Percentiles rank a stretch among this genome's conserved stretches.
phyloP scores from a whole-genome alignment of 495 filamentous ascomycete species.

The Aspergillus avenaceus region DNA sequence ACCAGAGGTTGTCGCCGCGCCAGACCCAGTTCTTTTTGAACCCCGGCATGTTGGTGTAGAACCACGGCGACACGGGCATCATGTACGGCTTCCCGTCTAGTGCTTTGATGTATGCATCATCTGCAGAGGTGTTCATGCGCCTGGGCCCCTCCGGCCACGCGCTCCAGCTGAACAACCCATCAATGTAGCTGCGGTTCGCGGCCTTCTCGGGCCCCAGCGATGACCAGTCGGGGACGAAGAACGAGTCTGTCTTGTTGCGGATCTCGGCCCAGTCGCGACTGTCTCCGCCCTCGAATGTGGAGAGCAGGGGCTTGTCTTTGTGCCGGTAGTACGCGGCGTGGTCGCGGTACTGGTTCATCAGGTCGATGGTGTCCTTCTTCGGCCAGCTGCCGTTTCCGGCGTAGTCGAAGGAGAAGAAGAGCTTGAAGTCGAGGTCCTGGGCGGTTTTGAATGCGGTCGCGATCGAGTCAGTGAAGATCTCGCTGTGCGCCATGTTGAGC shows the following conservation, averaged over 20 bases:
- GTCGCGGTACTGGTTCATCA: constrained; percentile 51
- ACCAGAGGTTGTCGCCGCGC: constrained; percentile 64
- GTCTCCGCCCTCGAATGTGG: constrained; percentile 61
- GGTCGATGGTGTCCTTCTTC: constrained; percentile 42
- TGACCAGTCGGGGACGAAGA: constrained; percentile 62
- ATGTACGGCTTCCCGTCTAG: constrained; percentile 57
- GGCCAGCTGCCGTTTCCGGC: constrained; percentile 51
- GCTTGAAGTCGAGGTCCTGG: constrained; percentile 44
- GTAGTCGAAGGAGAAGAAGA: constrained; percentile 70
- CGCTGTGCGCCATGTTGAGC: constrained; percentile 56
- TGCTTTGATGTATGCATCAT: constrained; percentile 51
- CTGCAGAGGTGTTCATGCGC: constrained; percentile 46
- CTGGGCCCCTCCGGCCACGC: constrained; percentile 60
- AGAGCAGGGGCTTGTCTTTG: constrained; percentile 54
- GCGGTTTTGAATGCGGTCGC: constrained; percentile 49
- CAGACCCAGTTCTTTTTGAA: constrained; percentile 69
- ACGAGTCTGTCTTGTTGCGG: constrained; percentile 38
- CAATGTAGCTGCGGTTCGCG: constrained; percentile 25
- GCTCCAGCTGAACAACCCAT: constrained; percentile 63
- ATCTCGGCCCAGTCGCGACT: constrained; percentile 55
- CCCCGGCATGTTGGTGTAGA: constrained; percentile 61
- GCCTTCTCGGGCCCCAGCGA: constrained; percentile 44
- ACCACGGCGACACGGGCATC: constrained; percentile 73
- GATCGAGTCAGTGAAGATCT: constrained; percentile 42
- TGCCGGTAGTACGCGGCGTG: constrained; percentile 48